phyloP scores from a whole-genome alignment of 768 basidiomycete genomes.

The Chalciporus pseudorubinellus region DNA sequence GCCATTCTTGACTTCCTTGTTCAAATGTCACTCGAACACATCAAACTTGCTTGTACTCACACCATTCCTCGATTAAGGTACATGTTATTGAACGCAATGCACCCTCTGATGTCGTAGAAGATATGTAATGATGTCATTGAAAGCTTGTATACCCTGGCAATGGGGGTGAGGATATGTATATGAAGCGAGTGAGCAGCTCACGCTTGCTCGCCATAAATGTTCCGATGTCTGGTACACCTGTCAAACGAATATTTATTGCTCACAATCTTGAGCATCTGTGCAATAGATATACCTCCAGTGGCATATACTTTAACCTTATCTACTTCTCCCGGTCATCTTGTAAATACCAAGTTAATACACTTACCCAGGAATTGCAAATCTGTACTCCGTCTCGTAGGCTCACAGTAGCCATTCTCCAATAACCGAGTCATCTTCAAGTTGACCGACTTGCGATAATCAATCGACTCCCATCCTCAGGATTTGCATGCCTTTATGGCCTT shows the following conservation, averaged over 20 bases:
- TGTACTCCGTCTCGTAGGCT: slow-evolving; percentile 56
- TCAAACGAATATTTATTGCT: not conserved
- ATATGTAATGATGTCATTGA: slow-evolving; percentile 70
- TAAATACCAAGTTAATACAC: not conserved
- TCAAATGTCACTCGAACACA: too few relatives aligned
- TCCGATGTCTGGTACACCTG: slow-evolving; percentile 53
- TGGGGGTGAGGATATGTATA: slow-evolving; percentile 57
- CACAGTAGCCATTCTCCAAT: slow-evolving; percentile 72
- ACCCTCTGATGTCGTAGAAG: slow-evolving; percentile 77
- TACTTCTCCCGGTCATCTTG: slow-evolving; percentile 44
- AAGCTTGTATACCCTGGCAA: slow-evolving; percentile 70
- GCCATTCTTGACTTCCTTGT: slow-evolving; percentile 1
- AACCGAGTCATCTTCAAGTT: slow-evolving; percentile 66
- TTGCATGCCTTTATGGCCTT: slow-evolving; percentile 67
- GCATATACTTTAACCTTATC: slow-evolving; percentile 56
- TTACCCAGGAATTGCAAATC: slow-evolving; percentile 56
- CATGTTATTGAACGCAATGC: slow-evolving; percentile 93
- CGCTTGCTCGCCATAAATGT: slow-evolving; percentile 48
- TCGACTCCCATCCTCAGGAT: slow-evolving; percentile 53
- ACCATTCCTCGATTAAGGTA: slow-evolving; percentile 87
- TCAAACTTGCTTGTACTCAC: slow-evolving; percentile 43
- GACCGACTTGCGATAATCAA: slow-evolving; percentile 56
- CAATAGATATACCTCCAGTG: slow-evolving; percentile 45
- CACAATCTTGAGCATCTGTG: not conserved
- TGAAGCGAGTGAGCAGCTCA: slow-evolving; percentile 63